A percentile compares a stretch with the other conserved stretches of the same genome.
These are phyloP conservation scores for Arabidopsis lyrata DNA, from an alignment of 441 rosid species.

Conservation along the genomic window DNA sequence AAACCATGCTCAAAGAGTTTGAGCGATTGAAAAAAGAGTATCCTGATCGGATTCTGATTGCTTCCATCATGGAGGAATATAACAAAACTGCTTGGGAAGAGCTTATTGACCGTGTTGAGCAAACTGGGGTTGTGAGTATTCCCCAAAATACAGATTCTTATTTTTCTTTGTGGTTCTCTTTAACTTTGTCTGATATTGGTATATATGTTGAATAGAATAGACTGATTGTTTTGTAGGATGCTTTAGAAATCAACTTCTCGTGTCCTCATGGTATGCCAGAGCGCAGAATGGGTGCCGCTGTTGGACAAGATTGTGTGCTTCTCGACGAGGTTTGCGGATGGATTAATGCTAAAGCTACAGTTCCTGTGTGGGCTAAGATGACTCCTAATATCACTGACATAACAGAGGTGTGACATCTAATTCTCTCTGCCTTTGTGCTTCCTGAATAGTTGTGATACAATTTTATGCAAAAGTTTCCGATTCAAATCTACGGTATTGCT, in stretches of 20 bases:
- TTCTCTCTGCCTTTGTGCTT: not conserved
- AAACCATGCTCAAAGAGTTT: conserved; percentile 90
- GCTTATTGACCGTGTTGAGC: conserved; percentile 94
- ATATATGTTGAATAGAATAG: conserved; percentile 16
- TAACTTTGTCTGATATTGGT: not conserved
- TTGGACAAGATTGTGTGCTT: conserved; percentile 87
- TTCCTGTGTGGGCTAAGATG: conserved; percentile 99
- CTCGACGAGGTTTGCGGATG: conserved; percentile 92
- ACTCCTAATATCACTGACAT: conserved; percentile 98
- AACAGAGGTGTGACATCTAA: conserved; percentile 57
- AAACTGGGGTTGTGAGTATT: conserved; percentile 87
- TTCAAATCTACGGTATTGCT: not conserved
- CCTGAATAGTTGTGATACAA: not conserved
- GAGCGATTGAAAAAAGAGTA: conserved; percentile 79
- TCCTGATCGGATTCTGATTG: conserved; percentile 90
- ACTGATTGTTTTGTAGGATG: conserved; percentile 91
- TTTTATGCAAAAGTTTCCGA: not conserved
- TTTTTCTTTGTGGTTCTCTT: not conserved
- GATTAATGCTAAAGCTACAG: conserved; percentile 92
- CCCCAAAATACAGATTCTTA: not conserved
- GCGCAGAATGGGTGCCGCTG: conserved; percentile 97
- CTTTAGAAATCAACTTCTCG: conserved; percentile 90
- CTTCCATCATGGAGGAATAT: conserved; percentile 97
- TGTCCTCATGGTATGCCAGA: conserved; percentile 99
- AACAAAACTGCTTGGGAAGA: conserved; percentile 92